Conservation (phyloP, 176 grass and related monocot genomes). For the Aechmea fasciata region DNA sequence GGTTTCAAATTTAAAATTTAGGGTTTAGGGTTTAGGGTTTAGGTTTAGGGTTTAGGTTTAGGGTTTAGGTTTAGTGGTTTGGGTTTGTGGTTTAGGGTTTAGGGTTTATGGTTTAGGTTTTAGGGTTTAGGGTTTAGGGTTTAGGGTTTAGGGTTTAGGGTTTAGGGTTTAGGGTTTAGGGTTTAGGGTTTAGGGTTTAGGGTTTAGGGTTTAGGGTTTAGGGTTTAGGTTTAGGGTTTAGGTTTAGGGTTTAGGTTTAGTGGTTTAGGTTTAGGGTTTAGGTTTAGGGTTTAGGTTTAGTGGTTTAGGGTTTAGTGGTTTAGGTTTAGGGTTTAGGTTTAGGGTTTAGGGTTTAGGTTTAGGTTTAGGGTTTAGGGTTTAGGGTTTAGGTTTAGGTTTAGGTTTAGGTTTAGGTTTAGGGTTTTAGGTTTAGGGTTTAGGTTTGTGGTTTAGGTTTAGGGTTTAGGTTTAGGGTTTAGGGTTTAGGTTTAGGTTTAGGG, state of each 20-base stretch:
- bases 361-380: too few species aligned
- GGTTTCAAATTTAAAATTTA: slow-evolving; percentile 1
- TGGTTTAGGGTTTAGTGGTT: too few species aligned
- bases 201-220: slow-evolving; percentile 13
- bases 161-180: slow-evolving; percentile 12
- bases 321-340: too few species aligned
- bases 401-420: too few species aligned
- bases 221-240: slow-evolving; percentile 7
- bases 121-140: slow-evolving; percentile 16
- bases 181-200: slow-evolving; percentile 2
- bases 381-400: too few species aligned
- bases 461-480: too few species aligned
- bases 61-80: background rate
- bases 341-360: too few species aligned
- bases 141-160: slow-evolving; percentile 14
- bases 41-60: slow-evolving; percentile 9
- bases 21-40: slow-evolving; percentile 13
- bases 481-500: too few species aligned
- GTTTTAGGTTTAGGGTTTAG: too few species aligned
- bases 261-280: too few species aligned
- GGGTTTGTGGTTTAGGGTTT: slow-evolving; percentile 3
- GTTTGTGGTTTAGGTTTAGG: too few species aligned
- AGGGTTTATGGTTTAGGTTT: slow-evolving; percentile 13
- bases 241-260: slow-evolving; percentile 5
- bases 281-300: too few species aligned